These are phyloP conservation scores for Sanchytrium tribonematis DNA, from an alignment of 371 early-diverging fungal species.

Conservation along the genomic window DNA sequence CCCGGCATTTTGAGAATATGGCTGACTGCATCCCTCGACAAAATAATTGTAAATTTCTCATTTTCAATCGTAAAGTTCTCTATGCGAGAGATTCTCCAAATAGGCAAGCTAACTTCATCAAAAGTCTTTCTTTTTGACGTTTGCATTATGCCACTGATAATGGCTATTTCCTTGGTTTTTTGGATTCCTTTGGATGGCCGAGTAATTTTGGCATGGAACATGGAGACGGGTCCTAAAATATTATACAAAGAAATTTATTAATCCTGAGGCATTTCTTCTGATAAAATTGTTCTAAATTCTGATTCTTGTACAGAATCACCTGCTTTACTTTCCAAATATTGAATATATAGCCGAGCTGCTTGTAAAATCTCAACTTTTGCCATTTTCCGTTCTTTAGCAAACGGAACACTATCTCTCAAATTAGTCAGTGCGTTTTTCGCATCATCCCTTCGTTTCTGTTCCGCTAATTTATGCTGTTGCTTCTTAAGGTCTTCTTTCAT, in stretches of 20 bases:
- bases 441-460: neutral
- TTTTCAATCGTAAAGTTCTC: neutral
- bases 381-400: neutral
- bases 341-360: neutral
- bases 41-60: neutral
- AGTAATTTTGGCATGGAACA: neutral
- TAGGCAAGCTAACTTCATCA: neutral
- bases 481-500: neutral
- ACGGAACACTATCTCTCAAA: neutral
- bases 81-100: neutral
- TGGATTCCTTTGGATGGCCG: neutral
- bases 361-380: neutral
- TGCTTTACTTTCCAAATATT: neutral
- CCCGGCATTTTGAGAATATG: neutral
- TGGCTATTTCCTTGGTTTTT: neutral
- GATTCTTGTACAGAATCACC: neutral
- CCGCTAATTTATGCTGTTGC: neutral
- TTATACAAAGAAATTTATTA: neutral
- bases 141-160: neutral
- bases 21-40: neutral
- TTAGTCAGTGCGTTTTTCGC: neutral
- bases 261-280: neutral
- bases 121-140: neutral
- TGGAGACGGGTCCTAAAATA: too few species aligned
- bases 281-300: neutral